Evolutionary conservation across 495 filamentous ascomycete genomes (phyloP), one percentile per base, ranked within the genome.

Genomic region (Neurospora sublineolata): DNA sequence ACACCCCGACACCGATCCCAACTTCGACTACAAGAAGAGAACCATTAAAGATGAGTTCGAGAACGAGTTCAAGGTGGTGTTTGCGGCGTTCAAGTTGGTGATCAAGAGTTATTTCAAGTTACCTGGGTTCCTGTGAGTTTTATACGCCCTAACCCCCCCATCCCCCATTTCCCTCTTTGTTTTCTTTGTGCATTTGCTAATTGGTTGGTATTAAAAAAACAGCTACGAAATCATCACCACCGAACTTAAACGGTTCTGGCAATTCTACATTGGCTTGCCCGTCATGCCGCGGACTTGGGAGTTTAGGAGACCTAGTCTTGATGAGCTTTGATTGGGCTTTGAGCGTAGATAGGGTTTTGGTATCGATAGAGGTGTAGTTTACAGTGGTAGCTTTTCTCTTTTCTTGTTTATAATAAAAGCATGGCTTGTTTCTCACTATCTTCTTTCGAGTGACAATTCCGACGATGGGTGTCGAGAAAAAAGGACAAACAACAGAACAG

Each of bases 181-280:
- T 6, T 1, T 36, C 6, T 36, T 36, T 36, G 27, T 27, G 6
- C 33, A 36, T 36, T 36, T 36, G 39, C 77, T 81, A 75, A 79
- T 60, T 42, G 14, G 58, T 8, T n/a, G 64, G 6, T 67, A 12
- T 70, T 7, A 18, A 37, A 37, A 44, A 23, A 60, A 30, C 70
- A 94, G 91, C 12, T 87, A 83, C 73, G 78, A 87, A 37, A 90
- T 97, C 68, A 36, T 84, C 11, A 72, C 87, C 3, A 76, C 85
- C 0, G 93, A 97, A 78, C 58, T 86, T 5, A 78, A 77, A 64
- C 86, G 94, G 46, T 73, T 91, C 20, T 94, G 89, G 88, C 85
- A 90, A 68, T 92, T 83, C 76, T 97, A 89, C 83, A 81, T 97
- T n/a, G 94, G 94, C 37, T 78, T 93, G 70, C 91, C 93, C 9